Evolutionary conservation across 805 yeast species (phyloP).

Genomic region (Kockiozyma suomiensis): DNA sequence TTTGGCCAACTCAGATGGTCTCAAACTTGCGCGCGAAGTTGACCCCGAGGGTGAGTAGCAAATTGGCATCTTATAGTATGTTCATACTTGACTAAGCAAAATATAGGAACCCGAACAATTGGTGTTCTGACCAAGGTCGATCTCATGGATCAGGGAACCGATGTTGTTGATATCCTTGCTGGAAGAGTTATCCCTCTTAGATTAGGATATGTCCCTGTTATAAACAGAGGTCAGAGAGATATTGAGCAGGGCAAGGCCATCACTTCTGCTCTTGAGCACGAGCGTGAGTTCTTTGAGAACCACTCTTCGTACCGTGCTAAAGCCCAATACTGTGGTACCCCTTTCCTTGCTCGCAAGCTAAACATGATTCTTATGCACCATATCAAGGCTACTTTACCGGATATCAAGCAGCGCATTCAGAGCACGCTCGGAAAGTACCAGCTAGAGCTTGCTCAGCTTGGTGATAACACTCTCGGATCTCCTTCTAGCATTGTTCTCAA

Average conservation of each 20-base stretch:
- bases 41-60: constrained; percentile 78
- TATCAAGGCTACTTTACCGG: constrained; percentile 86
- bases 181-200: constrained; percentile 94
- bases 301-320: constrained; percentile 91
- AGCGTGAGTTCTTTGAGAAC: constrained; percentile 75
- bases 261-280: constrained; percentile 81
- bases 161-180: constrained; percentile 91
- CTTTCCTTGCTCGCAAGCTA: constrained; percentile 88
- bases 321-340: constrained; percentile 98
- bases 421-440: constrained; percentile 81
- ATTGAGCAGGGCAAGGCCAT: constrained; percentile 87
- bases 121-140: constrained; percentile 97
- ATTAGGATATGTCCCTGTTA: constrained; percentile 95
- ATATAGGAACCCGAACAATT: constrained; percentile 64
- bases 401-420: constrained; percentile 87
- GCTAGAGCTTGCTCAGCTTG: constrained; percentile 67
- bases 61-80: neutral
- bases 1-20: constrained; percentile 94
- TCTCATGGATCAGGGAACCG: constrained; percentile 97
- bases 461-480: constrained; percentile 72
- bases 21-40: constrained; percentile 94
- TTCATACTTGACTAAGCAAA: neutral
- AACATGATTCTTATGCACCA: constrained; percentile 87
- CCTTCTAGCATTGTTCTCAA: constrained; percentile 87
- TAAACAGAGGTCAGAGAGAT: constrained; percentile 96